Base-by-base conservation (phyloP, 2,329 filamentous ascomycete species). In the Alternaria panax region DNA sequence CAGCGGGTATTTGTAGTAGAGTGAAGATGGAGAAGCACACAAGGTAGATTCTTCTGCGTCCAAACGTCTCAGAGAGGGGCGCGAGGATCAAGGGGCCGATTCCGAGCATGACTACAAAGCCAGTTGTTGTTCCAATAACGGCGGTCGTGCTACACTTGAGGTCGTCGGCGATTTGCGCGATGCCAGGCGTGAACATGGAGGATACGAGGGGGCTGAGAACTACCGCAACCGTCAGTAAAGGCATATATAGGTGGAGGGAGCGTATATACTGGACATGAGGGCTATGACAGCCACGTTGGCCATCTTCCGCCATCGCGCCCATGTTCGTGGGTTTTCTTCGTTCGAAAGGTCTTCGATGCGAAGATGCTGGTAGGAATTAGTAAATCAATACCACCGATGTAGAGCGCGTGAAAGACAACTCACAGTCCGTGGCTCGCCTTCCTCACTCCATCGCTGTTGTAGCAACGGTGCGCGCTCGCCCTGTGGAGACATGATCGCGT, bases 111-210 rank as follows among this genome's bases (percentile, higher is more conserved):
- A 84, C 75, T 5, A 84, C 80, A 57, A 83, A 84, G 11, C 81
- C 81, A 1, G 83, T 85, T 5, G 82, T 84, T 20, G 82, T 81
- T 5, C 78, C 81, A 41, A 85, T 82, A 22, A 85, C 81, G 9
- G 71, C 73, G 12, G 79, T 75, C 2, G 73, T 70, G 6, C 70
- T 71, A 1, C 81, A 82, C 41, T 80, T 57, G 18, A 85, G 74
- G 27, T 80, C 79, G 45, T 80, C 70, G 2, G 82, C 82, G 42
- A 85, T 85, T 57, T 84, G 79, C 9, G 75, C 69, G 52, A 85
- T 84, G 1, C 82, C 82, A 0, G 82, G 82, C 1, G 82, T 84
- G 70, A 85, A 85, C 81, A 84, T 84, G 38, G 79, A 81, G 20
- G 78, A 80, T 1, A 81, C 81, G 20, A 84, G 75, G 0, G 82